Conservation (phyloP, 345 rosid genomes). For the Linum usitatissimum region DNA sequence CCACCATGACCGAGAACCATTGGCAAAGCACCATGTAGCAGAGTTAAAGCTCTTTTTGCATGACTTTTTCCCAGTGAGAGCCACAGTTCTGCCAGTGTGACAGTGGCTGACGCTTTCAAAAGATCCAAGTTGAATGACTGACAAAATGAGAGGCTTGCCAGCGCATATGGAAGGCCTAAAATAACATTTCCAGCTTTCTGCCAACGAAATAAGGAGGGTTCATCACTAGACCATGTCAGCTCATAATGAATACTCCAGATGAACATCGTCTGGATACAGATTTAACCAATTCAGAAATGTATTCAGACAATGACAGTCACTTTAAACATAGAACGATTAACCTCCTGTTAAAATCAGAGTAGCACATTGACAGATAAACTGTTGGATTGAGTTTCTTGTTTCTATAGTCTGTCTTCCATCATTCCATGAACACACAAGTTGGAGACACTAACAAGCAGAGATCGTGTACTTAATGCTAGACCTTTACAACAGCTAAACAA, state of each 20-base stretch:
- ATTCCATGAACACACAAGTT: too few relatives aligned
- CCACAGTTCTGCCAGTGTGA: conserved; percentile 91
- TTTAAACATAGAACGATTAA: too few relatives aligned
- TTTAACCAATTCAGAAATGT: too few relatives aligned
- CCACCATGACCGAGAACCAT: conserved; percentile 96
- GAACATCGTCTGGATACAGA: too few relatives aligned
- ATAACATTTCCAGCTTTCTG: conserved; percentile 98
- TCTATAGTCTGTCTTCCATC: too few relatives aligned
- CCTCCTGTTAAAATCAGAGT: too few relatives aligned
- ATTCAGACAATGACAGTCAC: too few relatives aligned
- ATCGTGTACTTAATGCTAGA: background rate
- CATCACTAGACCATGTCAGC: conserved; percentile 4
- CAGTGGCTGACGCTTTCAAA: conserved; percentile 86
- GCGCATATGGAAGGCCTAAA: conserved; percentile 82
- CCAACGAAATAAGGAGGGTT: conserved; percentile 11
- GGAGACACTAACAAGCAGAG: too few relatives aligned
- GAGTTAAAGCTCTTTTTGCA: conserved; percentile 64
- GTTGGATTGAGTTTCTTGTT: too few relatives aligned
- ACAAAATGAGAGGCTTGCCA: conserved; percentile 91
- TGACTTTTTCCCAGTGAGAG: conserved; percentile 72
- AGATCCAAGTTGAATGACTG: conserved; percentile 95
- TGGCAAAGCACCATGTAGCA: conserved; percentile 67
- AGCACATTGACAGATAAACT: too few relatives aligned
- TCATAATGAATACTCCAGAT: background rate
- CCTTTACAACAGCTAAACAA: background rate